These are phyloP conservation scores for Globisporangium cylindrosporum DNA, from an alignment of 352 stramenopile species.

Conservation along the genomic window DNA sequence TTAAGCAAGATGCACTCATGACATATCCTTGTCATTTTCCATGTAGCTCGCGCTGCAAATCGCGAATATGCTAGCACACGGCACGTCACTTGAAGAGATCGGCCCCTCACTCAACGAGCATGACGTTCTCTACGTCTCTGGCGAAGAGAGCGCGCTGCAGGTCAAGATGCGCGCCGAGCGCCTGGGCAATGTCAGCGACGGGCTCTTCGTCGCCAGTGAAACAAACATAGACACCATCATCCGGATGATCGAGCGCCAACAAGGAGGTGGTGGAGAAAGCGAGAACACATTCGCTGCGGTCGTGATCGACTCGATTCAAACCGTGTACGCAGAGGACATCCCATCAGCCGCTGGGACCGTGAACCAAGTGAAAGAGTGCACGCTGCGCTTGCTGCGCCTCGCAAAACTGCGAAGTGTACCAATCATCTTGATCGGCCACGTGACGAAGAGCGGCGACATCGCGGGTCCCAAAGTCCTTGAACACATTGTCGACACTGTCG, in stretches of 20 bases:
- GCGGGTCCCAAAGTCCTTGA: slow-evolving; percentile 91
- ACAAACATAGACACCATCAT: slow-evolving; percentile 82
- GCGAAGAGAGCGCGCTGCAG: slow-evolving; percentile 96
- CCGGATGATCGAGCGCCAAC: slow-evolving; percentile 33
- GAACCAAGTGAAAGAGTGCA: slow-evolving; percentile 95
- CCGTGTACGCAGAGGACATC: slow-evolving; percentile 89
- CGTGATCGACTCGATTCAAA: slow-evolving; percentile 97
- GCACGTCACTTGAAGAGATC: slow-evolving; percentile 6
- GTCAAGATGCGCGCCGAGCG: slow-evolving; percentile 92
- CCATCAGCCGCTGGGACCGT: slow-evolving; percentile 80
- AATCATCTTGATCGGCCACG: slow-evolving; percentile 95
- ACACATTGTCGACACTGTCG: slow-evolving; percentile 93
- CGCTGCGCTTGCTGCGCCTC: slow-evolving; percentile 90
- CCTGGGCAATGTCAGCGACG: slow-evolving; percentile 63
- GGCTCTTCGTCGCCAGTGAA: slow-evolving; percentile 79
- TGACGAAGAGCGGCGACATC: slow-evolving; percentile 97
- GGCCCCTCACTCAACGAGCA: slow-evolving; percentile 17
- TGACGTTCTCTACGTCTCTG: slow-evolving; percentile 94
- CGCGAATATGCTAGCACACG: slow-evolving; percentile 79
- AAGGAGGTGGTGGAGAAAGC: neutral
- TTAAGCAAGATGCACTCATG: too few species aligned
- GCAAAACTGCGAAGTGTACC: slow-evolving; percentile 91
- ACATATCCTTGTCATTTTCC: neutral
- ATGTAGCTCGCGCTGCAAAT: slow-evolving; percentile 90
- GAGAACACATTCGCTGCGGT: slow-evolving; percentile 57